Evolutionary conservation across 495 filamentous ascomycete species (phyloP).

Genomic region (Staphylotrichum longicolle): DNA sequence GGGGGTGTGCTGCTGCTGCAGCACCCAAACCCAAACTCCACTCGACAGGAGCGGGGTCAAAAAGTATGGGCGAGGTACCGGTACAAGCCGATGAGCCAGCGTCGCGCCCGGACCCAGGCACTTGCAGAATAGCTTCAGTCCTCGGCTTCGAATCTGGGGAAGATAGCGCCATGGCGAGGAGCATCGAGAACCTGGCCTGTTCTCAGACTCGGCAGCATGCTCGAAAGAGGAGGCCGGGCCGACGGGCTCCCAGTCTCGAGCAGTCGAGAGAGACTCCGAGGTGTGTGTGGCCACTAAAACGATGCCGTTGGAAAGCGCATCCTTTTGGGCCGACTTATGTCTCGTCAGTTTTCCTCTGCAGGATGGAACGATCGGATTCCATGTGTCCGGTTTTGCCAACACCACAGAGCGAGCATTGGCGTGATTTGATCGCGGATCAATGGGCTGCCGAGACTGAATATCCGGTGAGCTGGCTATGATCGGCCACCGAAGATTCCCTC

Average conservation of each 20-base stretch:
- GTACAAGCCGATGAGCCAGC: background rate
- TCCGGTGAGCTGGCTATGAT: slow-evolving; percentile 18
- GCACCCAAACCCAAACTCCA: too few species aligned
- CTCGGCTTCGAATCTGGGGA: slow-evolving; percentile 15
- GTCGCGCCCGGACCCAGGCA: slow-evolving; percentile 2
- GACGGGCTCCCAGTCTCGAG: background rate
- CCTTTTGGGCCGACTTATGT: too few species aligned
- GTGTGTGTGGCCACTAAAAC: too few species aligned
- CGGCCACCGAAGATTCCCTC: background rate
- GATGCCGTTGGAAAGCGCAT: too few species aligned
- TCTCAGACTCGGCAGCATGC: background rate
- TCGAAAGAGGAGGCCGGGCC: background rate
- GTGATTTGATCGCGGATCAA: slow-evolving; percentile 1
- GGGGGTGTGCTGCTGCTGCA: background rate
- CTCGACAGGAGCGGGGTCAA: background rate
- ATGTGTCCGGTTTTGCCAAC: too few species aligned
- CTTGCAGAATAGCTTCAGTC: slow-evolving; percentile 7
- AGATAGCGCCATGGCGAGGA: background rate
- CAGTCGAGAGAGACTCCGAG: too few species aligned
- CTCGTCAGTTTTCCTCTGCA: too few species aligned
- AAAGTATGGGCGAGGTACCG: slow-evolving; percentile 3
- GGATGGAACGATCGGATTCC: too few species aligned
- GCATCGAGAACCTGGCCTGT: background rate
- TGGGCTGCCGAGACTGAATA: slow-evolving; percentile 11
- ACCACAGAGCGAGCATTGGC: background rate